These are phyloP conservation scores for Eudorina sp. DNA, from an alignment of 139 green algal genomes.

Conservation along the genomic window DNA sequence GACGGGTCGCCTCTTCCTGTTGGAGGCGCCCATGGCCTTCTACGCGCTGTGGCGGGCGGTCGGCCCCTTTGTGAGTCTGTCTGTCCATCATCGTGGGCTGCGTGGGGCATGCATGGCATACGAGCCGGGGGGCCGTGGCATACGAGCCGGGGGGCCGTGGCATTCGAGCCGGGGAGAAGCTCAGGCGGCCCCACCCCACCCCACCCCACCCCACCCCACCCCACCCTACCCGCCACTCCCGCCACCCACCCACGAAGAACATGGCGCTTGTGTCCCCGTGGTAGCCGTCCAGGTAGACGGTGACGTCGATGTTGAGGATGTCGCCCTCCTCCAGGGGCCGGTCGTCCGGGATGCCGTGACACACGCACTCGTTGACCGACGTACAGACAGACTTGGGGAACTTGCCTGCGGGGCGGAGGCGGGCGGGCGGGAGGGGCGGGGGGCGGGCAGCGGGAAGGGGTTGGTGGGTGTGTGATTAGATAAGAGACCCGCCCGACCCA, in stretches of 20 bases:
- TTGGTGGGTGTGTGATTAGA: too few species aligned
- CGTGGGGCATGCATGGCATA: too few species aligned
- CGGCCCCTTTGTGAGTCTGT: conserved; percentile 69
- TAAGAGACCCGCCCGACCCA: too few species aligned
- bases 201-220: neutral
- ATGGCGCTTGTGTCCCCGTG: conserved; percentile 95
- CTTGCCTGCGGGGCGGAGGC: conserved; percentile 54
- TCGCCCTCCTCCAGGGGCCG: conserved; percentile 80
- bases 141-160: too few species aligned
- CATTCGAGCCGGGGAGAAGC: too few species aligned
- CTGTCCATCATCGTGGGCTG: too few species aligned
- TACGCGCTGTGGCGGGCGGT: conserved; percentile 69
- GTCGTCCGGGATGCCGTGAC: conserved; percentile 89
- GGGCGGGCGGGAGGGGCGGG: too few species aligned
- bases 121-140: too few species aligned
- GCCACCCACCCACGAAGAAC: conserved; percentile 65
- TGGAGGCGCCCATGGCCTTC: conserved; percentile 66
- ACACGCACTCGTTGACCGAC: conserved; percentile 97
- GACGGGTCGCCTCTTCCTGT: conserved; percentile 64
- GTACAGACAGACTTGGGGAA: conserved; percentile 99
- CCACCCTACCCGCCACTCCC: neutral
- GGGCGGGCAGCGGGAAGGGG: neutral
- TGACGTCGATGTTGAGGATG: conserved; percentile 99
- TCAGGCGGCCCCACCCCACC: neutral
- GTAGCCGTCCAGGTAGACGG: conserved; percentile 95